These are phyloP conservation scores for Sporisorium sorghi DNA, from an alignment of 1,284 basidiomycete species.

Conservation along the genomic window DNA sequence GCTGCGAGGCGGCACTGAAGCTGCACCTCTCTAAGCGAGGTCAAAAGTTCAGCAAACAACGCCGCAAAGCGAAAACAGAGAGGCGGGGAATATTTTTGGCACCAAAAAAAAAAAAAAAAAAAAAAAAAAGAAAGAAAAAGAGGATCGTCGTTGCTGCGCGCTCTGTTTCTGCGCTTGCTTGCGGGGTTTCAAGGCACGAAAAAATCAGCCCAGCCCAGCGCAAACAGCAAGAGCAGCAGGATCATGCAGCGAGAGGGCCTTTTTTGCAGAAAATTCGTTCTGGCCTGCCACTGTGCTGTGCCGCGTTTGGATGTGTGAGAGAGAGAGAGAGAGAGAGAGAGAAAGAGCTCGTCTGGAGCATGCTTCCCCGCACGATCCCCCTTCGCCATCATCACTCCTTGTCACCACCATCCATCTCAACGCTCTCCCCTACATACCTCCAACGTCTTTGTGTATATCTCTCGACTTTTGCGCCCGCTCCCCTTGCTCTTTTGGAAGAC, in stretches of 20 bases:
- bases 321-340: background rate
- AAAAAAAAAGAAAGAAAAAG: no score
- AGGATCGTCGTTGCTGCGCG: slow-evolving; percentile 15
- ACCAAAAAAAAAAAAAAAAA: no score
- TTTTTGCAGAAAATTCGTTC: background rate
- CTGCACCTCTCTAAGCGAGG: slow-evolving; percentile 7
- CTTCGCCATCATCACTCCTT: slow-evolving; percentile 7
- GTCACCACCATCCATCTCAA: background rate
- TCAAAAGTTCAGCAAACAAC: background rate
- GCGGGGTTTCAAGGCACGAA: slow-evolving; percentile 10
- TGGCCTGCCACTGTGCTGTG: background rate
- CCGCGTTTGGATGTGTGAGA: slow-evolving; percentile 1
- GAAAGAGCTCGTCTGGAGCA: background rate
- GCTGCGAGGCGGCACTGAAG: background rate
- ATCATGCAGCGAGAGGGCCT: no score
- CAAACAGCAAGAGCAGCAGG: background rate
- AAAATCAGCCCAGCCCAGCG: slow-evolving; percentile 13
- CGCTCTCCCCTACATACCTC: background rate
- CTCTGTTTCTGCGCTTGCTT: background rate
- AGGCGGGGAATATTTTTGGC: slow-evolving; percentile 17
- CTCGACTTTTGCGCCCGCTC: background rate
- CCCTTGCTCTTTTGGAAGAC: slow-evolving; percentile 3
- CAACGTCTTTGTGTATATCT: background rate
- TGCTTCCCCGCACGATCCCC: slow-evolving; percentile 21
- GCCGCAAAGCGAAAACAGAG: background rate